A percentile compares a stretch with the other conserved stretches of the same genome.
Evolutionary conservation across 306 rosid species (phyloP).

Genomic region (Alnus glutinosa): DNA sequence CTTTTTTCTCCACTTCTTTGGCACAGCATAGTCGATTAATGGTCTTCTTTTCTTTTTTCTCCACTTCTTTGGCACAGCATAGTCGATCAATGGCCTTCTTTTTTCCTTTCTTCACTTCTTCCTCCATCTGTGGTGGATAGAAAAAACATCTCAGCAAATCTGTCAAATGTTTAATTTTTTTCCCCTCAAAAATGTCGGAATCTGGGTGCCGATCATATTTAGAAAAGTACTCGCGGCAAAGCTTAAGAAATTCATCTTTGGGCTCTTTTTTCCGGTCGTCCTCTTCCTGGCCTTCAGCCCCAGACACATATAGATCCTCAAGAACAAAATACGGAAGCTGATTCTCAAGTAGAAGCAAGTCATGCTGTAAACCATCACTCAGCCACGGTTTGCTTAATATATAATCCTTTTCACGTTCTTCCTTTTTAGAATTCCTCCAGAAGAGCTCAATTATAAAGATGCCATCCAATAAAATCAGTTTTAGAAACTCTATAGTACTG

Average conservation of each 20-base stretch:
- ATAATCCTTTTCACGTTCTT: slow-evolving; percentile 11
- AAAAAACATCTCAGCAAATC: slow-evolving; percentile 21
- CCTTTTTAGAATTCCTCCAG: slow-evolving; percentile 14
- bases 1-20: background rate
- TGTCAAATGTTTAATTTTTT: background rate
- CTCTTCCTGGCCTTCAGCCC: too few species aligned
- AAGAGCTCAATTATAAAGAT: slow-evolving; percentile 46
- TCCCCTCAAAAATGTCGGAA: too few species aligned
- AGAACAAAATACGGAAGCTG: slow-evolving; percentile 52
- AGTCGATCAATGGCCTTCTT: too few species aligned
- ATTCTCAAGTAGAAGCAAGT: slow-evolving; percentile 55
- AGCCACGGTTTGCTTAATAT: slow-evolving; percentile 51
- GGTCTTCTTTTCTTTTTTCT: too few species aligned
- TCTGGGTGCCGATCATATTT: too few species aligned
- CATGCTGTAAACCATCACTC: slow-evolving; percentile 34
- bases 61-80: background rate
- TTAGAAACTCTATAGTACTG: background rate
- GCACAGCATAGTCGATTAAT: too few species aligned
- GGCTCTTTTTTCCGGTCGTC: too few species aligned
- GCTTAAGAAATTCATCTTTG: too few species aligned
- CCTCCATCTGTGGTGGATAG: background rate
- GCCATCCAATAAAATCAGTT: slow-evolving; percentile 19
- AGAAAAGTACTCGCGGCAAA: too few species aligned
- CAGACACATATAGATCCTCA: slow-evolving; percentile 22
- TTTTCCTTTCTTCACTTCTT: too few species aligned